Evolutionary conservation across 2,329 filamentous ascomycete species (phyloP), one percentile per base, ranked within the genome.

Genomic region (Cyclaneusma minus): DNA sequence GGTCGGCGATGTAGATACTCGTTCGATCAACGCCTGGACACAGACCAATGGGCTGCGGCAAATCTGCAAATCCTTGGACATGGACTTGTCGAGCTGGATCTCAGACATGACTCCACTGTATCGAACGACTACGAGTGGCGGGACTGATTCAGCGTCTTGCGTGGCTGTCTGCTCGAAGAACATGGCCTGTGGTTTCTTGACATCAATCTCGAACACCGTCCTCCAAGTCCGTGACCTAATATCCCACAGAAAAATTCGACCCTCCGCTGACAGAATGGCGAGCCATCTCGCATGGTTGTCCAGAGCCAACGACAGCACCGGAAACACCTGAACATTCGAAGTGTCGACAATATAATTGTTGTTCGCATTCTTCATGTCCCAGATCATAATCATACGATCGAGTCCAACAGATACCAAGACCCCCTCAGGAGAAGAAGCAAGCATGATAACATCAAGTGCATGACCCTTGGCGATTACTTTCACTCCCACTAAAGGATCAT

Each of bases 401-500:
- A 87, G 55, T 1, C 73, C 75, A 19, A 79, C 62, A 2, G 77
- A 79, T 4, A 75, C 65, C 13, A 85, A 50, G 27, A 75, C 60
- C 0, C 77, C 77, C 27, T 67, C 64, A 2, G 62, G 54, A 5
- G 68, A 77, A 10, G 72, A 60, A 4, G 61, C 51, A 32, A 87
- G 50, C 43, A 73, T 63, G 8, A 68, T 67, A 20, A 87, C 60
- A 41, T 87, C 80, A 8, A 87, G 58, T 5, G 55, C 51, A 42
- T 87, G 81, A 0, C 73, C 73, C 9, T 62, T 58, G 14, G 57
- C 56, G 7, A 84, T 45, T 2, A 68, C 69, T 26, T 63, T 64
- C 24, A 81, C 58, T 0, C 62, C 64, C 8, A 85, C 49, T 1
- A 64, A 50, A 1, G 65, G 56, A 13, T 56, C 51, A 16, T 60